phyloP scores from a whole-genome alignment of 2,329 filamentous ascomycete genomes.

The Colletotrichum navitas region DNA sequence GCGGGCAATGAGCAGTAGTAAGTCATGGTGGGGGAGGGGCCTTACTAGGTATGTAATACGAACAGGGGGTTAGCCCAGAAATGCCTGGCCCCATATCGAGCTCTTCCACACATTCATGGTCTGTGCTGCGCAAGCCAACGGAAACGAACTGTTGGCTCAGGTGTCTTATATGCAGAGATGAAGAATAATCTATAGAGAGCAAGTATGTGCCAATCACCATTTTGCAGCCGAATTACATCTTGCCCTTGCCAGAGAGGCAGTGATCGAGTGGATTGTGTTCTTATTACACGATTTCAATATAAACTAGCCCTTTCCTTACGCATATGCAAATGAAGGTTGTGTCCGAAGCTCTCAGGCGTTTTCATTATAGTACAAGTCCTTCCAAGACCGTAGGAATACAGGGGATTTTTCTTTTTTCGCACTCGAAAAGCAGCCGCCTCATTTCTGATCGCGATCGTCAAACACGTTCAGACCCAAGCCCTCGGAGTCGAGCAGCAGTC shows the following conservation, averaged over 20 bases:
- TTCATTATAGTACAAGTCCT: constrained; percentile 41
- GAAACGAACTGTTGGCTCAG: not conserved
- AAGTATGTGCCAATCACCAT: not conserved
- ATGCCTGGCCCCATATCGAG: constrained; percentile 12
- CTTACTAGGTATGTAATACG: not conserved
- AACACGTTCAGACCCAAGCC: constrained; percentile 92
- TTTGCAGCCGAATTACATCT: not conserved
- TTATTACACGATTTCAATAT: constrained; percentile 13
- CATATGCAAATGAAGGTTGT: constrained; percentile 7
- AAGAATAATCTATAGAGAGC: not conserved
- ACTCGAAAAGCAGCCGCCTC: constrained; percentile 44
- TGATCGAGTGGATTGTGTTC: not conserved
- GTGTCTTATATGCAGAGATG: not conserved
- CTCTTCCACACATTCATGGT: not conserved
- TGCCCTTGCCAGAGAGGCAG: not conserved
- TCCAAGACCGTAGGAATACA: constrained; percentile 52
- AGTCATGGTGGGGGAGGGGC: constrained; percentile 40
- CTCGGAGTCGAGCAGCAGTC: constrained; percentile 91
- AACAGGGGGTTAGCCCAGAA: constrained; percentile 25
- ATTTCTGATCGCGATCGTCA: constrained; percentile 64
- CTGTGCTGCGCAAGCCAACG: constrained; percentile 12
- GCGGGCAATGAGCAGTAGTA: constrained; percentile 10
- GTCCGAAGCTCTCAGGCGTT: constrained; percentile 28
- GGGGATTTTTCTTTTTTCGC: constrained; percentile 54
- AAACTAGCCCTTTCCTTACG: not conserved